Conservation (phyloP, 2,329 filamentous ascomycete species). For the Cladobotryum protrusum region DNA sequence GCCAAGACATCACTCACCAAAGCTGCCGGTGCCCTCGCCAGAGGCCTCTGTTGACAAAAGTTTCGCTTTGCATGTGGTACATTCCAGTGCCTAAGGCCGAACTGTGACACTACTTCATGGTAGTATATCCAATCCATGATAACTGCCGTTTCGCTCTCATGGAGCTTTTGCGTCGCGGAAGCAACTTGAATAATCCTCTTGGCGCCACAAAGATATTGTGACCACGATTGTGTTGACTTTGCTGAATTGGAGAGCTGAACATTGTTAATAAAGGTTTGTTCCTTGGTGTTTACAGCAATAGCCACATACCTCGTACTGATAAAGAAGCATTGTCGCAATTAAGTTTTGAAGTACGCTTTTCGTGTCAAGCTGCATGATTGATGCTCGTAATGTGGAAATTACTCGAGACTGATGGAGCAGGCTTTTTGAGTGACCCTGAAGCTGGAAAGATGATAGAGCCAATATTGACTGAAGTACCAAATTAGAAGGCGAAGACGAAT, state of each 20-base stretch:
- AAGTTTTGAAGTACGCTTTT: slow-evolving; percentile 8
- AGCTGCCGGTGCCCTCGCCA: neutral
- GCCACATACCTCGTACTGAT: slow-evolving; percentile 9
- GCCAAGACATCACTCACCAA: too few species aligned
- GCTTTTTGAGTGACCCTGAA: slow-evolving; percentile 2
- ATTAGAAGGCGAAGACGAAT: neutral
- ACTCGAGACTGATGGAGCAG: slow-evolving; percentile 1
- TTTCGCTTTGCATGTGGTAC: neutral
- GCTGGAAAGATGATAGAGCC: slow-evolving; percentile 2
- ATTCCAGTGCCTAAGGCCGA: slow-evolving; percentile 9
- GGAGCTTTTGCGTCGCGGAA: neutral
- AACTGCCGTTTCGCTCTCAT: neutral
- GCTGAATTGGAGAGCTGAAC: slow-evolving; percentile 5
- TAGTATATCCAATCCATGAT: slow-evolving; percentile 12
- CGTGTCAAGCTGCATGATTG: slow-evolving; percentile 1
- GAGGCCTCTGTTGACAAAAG: slow-evolving; percentile 3
- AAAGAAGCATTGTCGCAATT: slow-evolving; percentile 11
- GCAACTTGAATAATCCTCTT: slow-evolving; percentile 8
- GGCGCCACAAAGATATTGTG: slow-evolving; percentile 8
- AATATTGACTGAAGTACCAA: slow-evolving; percentile 5
- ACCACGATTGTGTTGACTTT: slow-evolving; percentile 1
- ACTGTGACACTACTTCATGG: slow-evolving; percentile 9
- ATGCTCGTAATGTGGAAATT: slow-evolving; percentile 6
- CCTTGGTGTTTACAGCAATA: too few species aligned
- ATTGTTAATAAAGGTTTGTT: neutral